Evolutionary conservation across 2,329 filamentous ascomycete species (phyloP), one percentile per base, ranked within the genome.

Genomic region (Claviceps humidiphila): DNA sequence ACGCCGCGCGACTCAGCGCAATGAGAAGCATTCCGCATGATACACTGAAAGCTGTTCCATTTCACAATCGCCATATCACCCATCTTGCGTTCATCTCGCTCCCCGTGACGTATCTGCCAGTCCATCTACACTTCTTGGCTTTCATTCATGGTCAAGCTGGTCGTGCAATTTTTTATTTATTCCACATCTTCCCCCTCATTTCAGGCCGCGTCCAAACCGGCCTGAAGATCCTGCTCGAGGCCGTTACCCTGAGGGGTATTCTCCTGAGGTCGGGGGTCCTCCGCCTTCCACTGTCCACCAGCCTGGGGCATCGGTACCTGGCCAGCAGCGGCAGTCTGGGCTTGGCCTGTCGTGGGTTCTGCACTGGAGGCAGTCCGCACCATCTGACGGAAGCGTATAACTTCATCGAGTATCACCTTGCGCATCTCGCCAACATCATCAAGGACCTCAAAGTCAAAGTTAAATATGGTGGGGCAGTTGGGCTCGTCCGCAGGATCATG

Each of bases 391-490:
- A 98, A 98, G 58, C 82, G 78, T 64, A 82, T 77, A 48, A 98
- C 93, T 70, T 98, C 93, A n/a, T 91, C 85, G 54, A 96, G 75
- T 58, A 98, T 98, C 88, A 96, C 94, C 70, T 84, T 84, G 66
- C 93, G 87, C 90, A 98, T 97, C 60, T 96, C 87, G 22, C 76
- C 78, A 20, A 98, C 89, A 45, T 97, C 93, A 51, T 98, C 91
- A 41, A 96, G 82, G n/a, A 95, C 84, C 68, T 98, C 93, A 64
- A 98, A 98, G 67, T 91, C 86, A 74, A 98, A 98, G 75, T 98
- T 90, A 71, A 98, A 98, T 17, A 89, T 90, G 16, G 85, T 87
- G 0, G 90, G 90, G 73, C 91, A 97, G 58, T 84, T 81, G 20
- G 93, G 93, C 74, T 98, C 93, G 70, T 98, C 93, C 4, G 87